Conservation (phyloP, 352 stramenopile species). For the Phytophthora uliginosa region DNA sequence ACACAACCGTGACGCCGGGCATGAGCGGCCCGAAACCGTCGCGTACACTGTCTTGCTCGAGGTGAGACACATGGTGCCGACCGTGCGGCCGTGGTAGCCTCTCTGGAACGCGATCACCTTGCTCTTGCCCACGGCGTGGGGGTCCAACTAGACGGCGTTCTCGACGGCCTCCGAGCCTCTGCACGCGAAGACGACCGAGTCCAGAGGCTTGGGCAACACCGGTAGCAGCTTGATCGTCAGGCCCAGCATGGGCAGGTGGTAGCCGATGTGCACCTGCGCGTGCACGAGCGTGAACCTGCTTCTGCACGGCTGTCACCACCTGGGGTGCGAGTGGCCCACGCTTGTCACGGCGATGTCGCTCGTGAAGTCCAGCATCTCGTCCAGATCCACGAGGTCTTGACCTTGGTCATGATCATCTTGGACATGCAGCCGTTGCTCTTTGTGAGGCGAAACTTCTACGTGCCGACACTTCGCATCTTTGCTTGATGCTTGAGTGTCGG, state of each 20-base stretch:
- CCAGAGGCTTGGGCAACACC: constrained; percentile 80
- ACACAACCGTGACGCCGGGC: constrained; percentile 83
- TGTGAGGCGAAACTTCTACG: constrained; percentile 32
- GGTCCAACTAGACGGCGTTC: constrained; percentile 94
- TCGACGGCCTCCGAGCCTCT: constrained; percentile 94
- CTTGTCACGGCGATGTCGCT: constrained; percentile 95
- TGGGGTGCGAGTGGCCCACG: constrained; percentile 94
- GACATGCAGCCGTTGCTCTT: constrained; percentile 88
- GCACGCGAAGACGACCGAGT: constrained; percentile 93
- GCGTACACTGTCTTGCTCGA: constrained; percentile 92
- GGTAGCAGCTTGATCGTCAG: constrained; percentile 87
- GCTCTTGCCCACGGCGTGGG: constrained; percentile 90
- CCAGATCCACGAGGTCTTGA: constrained; percentile 89
- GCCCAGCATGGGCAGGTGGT: constrained; percentile 94
- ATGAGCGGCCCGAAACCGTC: constrained; percentile 89
- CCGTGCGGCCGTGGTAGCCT: constrained; percentile 93
- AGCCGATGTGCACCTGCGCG: constrained; percentile 94
- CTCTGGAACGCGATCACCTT: constrained; percentile 95
- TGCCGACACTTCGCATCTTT: no score
- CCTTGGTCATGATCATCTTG: constrained; percentile 87
- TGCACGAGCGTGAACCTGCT: constrained; percentile 93
- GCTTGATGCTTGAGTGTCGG: no score
- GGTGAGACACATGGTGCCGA: constrained; percentile 94
- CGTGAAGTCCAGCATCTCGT: constrained; percentile 94
- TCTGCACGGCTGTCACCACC: constrained; percentile 91